A percentile compares a stretch with the other conserved stretches of the same genome.
Evolutionary conservation across 1,284 basidiomycete genomes (phyloP).

Genomic region (Pseudozyma tsukubaensis): DNA sequence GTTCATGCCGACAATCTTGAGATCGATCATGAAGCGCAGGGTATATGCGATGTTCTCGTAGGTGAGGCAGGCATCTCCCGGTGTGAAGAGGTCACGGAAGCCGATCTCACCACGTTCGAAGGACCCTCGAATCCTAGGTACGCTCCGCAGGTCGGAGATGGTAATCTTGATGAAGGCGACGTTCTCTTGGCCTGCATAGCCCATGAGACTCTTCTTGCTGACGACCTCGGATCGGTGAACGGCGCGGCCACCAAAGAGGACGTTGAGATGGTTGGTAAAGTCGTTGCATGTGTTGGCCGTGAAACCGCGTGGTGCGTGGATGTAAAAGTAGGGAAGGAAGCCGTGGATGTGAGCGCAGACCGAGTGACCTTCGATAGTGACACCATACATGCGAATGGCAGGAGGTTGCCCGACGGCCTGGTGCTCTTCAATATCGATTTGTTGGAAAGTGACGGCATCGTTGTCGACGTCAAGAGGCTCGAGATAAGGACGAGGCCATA

Average conservation of each 20-base stretch:
- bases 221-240: slow-evolving; percentile 55
- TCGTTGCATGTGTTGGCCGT: slow-evolving; percentile 57
- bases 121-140: slow-evolving; percentile 61
- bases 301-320: slow-evolving; percentile 65
- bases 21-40: slow-evolving; percentile 68
- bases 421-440: slow-evolving; percentile 68
- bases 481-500: slow-evolving; percentile 59
- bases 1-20: slow-evolving; percentile 68
- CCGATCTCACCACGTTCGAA: slow-evolving; percentile 66
- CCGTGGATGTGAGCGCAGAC: slow-evolving; percentile 67
- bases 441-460: slow-evolving; percentile 62
- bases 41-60: slow-evolving; percentile 68
- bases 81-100: slow-evolving; percentile 64
- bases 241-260: slow-evolving; percentile 52
- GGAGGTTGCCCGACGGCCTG: slow-evolving; percentile 54
- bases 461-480: slow-evolving; percentile 45
- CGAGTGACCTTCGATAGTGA: slow-evolving; percentile 61
- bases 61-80: slow-evolving; percentile 60
- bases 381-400: slow-evolving; percentile 66
- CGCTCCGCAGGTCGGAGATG: slow-evolving; percentile 56
- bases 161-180: slow-evolving; percentile 67
- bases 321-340: slow-evolving; percentile 67
- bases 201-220: slow-evolving; percentile 65
- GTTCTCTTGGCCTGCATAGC: slow-evolving; percentile 62
- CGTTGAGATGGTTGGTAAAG: slow-evolving; percentile 66